A percentile compares a stretch with the other conserved stretches of the same genome.
phyloP scores from a whole-genome alignment of 1,284 basidiomycete genomes.

The Ceratobasidium sp. region DNA sequence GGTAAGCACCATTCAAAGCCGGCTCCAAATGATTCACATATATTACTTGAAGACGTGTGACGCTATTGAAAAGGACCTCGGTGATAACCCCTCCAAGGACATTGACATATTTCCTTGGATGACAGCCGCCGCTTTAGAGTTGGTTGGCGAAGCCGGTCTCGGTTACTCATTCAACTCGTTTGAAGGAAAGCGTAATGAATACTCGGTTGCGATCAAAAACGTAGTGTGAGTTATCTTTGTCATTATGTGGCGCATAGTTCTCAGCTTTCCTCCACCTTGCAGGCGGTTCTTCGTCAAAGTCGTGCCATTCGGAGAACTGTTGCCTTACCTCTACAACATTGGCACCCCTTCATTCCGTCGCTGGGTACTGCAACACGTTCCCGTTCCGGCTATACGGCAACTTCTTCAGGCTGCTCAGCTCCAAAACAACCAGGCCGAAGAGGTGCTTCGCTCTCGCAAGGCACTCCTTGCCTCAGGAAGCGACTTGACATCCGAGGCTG shows the following conservation, averaged over 20 bases:
- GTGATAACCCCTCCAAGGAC: constrained; percentile 49
- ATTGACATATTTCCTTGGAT: constrained; percentile 62
- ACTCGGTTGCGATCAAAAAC: constrained; percentile 55
- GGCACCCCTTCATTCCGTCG: constrained; percentile 56
- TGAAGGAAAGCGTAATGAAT: constrained; percentile 57
- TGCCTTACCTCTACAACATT: constrained; percentile 22
- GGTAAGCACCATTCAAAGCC: constrained; percentile 49
- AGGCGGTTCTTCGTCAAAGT: neutral
- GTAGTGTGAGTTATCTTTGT: neutral
- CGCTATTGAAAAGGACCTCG: constrained; percentile 29
- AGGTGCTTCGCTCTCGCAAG: constrained; percentile 54
- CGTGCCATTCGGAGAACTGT: constrained; percentile 5
- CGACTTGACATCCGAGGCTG: constrained; percentile 46
- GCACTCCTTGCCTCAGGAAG: constrained; percentile 33
- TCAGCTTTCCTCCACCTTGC: neutral
- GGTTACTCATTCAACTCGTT: constrained; percentile 63
- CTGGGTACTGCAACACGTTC: constrained; percentile 57
- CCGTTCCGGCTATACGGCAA: constrained; percentile 55
- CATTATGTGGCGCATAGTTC: neutral
- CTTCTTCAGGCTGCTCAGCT: constrained; percentile 58
- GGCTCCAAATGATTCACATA: constrained; percentile 47
- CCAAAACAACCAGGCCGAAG: constrained; percentile 58
- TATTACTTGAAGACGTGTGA: constrained; percentile 43
- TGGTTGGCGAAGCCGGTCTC: constrained; percentile 59
- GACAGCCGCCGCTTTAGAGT: constrained; percentile 60